Conservation (phyloP, 768 basidiomycete genomes). For the Lactarius vividus region DNA sequence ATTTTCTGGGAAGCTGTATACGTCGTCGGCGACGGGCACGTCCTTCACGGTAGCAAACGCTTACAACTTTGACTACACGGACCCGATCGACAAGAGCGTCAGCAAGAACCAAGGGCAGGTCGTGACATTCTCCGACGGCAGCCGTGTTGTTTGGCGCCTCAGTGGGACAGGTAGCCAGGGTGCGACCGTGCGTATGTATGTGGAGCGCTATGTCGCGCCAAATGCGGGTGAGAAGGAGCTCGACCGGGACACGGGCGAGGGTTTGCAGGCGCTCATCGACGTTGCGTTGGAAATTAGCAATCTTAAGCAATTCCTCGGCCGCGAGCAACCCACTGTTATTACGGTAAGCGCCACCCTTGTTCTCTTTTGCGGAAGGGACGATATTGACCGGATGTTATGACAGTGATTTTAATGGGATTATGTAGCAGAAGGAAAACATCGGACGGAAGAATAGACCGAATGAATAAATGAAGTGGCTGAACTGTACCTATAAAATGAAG, state of each 20-base stretch:
- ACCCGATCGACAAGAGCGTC: slow-evolving; percentile 94
- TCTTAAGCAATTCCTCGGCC: slow-evolving; percentile 79
- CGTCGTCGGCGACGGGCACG: slow-evolving; percentile 60
- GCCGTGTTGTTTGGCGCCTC: slow-evolving; percentile 91
- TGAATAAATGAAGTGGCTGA: not conserved
- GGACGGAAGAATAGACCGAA: not conserved
- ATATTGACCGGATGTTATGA: not conserved
- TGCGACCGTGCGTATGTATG: slow-evolving; percentile 94
- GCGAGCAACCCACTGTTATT: slow-evolving; percentile 94
- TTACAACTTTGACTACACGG: slow-evolving; percentile 93
- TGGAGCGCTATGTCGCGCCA: slow-evolving; percentile 84
- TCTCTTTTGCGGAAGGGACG: not conserved
- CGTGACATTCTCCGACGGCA: slow-evolving; percentile 88
- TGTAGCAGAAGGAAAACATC: not conserved
- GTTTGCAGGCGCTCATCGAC: slow-evolving; percentile 92
- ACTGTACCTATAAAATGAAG: not conserved
- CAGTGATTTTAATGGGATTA: not conserved
- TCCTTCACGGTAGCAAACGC: slow-evolving; percentile 75
- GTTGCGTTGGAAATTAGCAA: slow-evolving; percentile 85
- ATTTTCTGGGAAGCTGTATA: slow-evolving; percentile 66
- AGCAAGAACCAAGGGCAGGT: slow-evolving; percentile 96
- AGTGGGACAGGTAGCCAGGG: slow-evolving; percentile 96
- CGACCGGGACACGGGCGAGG: slow-evolving; percentile 76
- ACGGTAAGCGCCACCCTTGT: slow-evolving; percentile 41
- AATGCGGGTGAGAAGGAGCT: slow-evolving; percentile 68